Base-by-base conservation (phyloP, 2,329 filamentous ascomycete genomes). In the Apiospora hydei region DNA sequence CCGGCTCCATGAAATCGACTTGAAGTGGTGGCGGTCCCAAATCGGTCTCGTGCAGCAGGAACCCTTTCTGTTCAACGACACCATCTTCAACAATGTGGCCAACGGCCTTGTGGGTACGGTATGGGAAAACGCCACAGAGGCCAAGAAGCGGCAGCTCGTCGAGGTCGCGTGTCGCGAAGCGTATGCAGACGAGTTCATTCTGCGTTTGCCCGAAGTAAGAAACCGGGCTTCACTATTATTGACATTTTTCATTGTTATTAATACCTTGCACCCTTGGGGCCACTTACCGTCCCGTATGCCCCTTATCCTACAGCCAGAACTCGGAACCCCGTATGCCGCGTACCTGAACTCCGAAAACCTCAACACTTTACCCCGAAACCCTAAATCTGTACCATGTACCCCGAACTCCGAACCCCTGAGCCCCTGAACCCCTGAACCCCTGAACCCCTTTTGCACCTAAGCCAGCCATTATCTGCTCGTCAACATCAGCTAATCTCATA, bases 31-130 rank as follows among this genome's bases (percentile, higher is more conserved):
- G 84, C 92, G 96, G 70, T 91, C 88, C 24, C 90, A 92, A 80
- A 89, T 98, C 74, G 92, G 95, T 0, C 91, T 98, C 10, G 96
- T 98, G 18, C 95, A 93, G 47, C 96, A 98, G 80, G 96, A 98
- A 80, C 96, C 96, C 0, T 97, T 95, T 0, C 84, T 98, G 0
- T 98, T 98, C 83, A 94, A 97, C 18, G 46, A 47, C 44, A 69
- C 67, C 24, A 51, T 69, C 16, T 69, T 53, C 30, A 49, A 49
- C 3, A 67, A 91, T 98, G 0, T 88, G 91, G 90, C 72, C 26
- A 90, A 96, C 75, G 95, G 95, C 69, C 85, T 98, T 16, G 93
- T 97, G 73, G 95, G 95, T 47, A 96, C 94, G 2, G 84, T 88
- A 70, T 89, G 91, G 74, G 94, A 97, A 80, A 75, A 89, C 67